phyloP scores from a whole-genome alignment of 306 rosid genomes.

The Trifolium subterraneum region DNA sequence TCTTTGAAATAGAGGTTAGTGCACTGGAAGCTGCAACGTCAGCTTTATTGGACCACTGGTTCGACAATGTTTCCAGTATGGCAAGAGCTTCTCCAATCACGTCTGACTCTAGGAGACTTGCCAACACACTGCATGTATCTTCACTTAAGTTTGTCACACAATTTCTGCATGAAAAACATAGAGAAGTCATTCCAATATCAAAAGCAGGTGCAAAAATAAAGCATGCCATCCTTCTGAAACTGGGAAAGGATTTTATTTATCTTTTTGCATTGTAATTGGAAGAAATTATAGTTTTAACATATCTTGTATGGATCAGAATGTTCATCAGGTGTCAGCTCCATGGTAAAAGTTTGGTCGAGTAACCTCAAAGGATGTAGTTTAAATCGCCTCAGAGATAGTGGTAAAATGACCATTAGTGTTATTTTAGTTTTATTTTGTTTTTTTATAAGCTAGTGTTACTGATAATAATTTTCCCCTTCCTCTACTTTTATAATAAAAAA shows the following conservation, averaged over 20 bases:
- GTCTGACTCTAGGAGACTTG: slow-evolving; percentile 63
- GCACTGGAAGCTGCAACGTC: slow-evolving; percentile 54
- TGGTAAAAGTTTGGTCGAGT: too few relatives aligned
- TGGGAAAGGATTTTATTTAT: not conserved
- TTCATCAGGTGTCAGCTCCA: too few relatives aligned
- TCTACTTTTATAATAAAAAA: too few relatives aligned
- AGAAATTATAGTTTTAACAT: slow-evolving; percentile 3
- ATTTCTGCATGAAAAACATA: slow-evolving; percentile 56
- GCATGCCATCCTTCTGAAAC: slow-evolving; percentile 17
- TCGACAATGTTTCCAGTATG: slow-evolving; percentile 64
- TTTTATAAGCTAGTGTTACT: too few relatives aligned
- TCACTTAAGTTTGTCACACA: slow-evolving; percentile 51
- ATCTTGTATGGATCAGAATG: not conserved
- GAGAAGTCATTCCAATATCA: slow-evolving; percentile 31
- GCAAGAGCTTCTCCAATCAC: slow-evolving; percentile 70
- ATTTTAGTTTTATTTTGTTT: too few relatives aligned
- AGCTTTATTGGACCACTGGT: slow-evolving; percentile 42
- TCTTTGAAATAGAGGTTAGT: slow-evolving; percentile 51
- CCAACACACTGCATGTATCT: slow-evolving; percentile 58
- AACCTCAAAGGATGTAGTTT: too few relatives aligned
- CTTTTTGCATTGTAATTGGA: slow-evolving; percentile 28
- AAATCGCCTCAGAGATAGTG: too few relatives aligned
- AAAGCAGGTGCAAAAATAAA: slow-evolving; percentile 1
- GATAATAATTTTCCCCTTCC: too few relatives aligned
- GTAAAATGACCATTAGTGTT: not conserved